phyloP scores from a whole-genome alignment of 1,139 yeast genomes.

The Sugiyamaella neomexicana region DNA sequence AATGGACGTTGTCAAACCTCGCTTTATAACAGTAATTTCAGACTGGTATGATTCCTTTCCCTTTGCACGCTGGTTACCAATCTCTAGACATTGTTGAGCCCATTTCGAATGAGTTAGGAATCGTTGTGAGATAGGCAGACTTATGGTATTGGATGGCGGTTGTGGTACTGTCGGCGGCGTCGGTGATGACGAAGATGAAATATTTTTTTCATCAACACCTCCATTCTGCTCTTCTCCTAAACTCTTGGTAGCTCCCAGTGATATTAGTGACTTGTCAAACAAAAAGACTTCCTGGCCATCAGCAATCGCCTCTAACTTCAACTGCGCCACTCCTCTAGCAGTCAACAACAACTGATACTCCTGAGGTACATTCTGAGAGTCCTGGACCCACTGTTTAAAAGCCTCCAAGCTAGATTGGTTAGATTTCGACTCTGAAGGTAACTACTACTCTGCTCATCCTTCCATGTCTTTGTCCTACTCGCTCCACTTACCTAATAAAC shows the following conservation, averaged over 20 bases:
- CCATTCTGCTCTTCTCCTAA: neutral
- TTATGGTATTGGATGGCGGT: neutral
- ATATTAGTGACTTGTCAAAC: slow-evolving; percentile 32
- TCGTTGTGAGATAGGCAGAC: slow-evolving; percentile 7
- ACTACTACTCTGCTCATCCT: no score
- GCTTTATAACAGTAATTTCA: slow-evolving; percentile 29
- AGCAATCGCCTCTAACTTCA: slow-evolving; percentile 34
- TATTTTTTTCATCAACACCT: neutral
- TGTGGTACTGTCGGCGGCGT: neutral
- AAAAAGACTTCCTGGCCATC: slow-evolving; percentile 34
- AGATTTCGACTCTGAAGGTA: no score
- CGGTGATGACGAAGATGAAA: neutral
- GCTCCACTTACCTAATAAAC: slow-evolving; percentile 28
- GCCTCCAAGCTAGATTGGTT: slow-evolving; percentile 26
- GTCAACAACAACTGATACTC: slow-evolving; percentile 36
- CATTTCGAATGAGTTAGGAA: slow-evolving; percentile 17
- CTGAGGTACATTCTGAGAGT: slow-evolving; percentile 25
- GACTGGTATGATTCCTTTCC: neutral
- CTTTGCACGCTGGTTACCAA: slow-evolving; percentile 2
- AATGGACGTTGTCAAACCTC: slow-evolving; percentile 36
- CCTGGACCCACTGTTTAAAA: slow-evolving; percentile 26
- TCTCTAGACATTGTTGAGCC: slow-evolving; percentile 16
- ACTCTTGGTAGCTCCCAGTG: slow-evolving; percentile 6
- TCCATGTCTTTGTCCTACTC: no score
- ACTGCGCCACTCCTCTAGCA: slow-evolving; percentile 33